phyloP scores from a whole-genome alignment of 169 alveolate genomes.

The Plasmodium relictum region DNA sequence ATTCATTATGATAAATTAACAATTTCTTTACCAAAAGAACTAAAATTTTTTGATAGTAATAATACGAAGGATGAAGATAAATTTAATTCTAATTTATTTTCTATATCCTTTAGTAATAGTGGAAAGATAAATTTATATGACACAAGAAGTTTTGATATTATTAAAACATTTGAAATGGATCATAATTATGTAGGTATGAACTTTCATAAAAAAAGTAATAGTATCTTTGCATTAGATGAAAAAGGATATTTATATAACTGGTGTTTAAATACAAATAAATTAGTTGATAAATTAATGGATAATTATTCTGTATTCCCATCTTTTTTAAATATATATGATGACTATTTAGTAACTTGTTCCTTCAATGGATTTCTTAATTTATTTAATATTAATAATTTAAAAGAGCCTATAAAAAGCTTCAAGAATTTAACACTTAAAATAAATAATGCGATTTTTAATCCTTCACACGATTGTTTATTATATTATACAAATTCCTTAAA shows the following conservation, averaged over 20 bases:
- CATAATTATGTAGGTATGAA: slow-evolving; percentile 66
- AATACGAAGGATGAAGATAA: not conserved
- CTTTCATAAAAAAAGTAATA: slow-evolving; percentile 63
- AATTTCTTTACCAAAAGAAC: slow-evolving; percentile 24
- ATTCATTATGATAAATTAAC: slow-evolving; percentile 20
- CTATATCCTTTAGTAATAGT: slow-evolving; percentile 25
- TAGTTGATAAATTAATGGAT: slow-evolving; percentile 41
- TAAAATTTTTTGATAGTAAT: slow-evolving; percentile 32
- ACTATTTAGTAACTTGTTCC: slow-evolving; percentile 48
- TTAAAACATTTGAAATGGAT: slow-evolving; percentile 46
- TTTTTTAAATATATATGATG: slow-evolving; percentile 29
- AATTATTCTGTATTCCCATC: slow-evolving; percentile 75
- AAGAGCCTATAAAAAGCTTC: slow-evolving; percentile 47
- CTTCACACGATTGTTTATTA: slow-evolving; percentile 35
- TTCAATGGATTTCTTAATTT: slow-evolving; percentile 62
- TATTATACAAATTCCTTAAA: slow-evolving; percentile 36
- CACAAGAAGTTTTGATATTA: slow-evolving; percentile 38
- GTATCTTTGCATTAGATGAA: slow-evolving; percentile 57
- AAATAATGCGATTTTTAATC: slow-evolving; percentile 33
- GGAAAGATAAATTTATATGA: slow-evolving; percentile 70
- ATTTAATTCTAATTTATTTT: slow-evolving; percentile 9
- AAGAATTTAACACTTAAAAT: slow-evolving; percentile 56
- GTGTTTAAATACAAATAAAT: slow-evolving; percentile 72
- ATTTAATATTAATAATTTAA: slow-evolving; percentile 48
- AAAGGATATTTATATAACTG: slow-evolving; percentile 72